These are phyloP conservation scores for Colletotrichum tamarilloi DNA, from an alignment of 2,329 filamentous ascomycete species.

Conservation along the genomic window DNA sequence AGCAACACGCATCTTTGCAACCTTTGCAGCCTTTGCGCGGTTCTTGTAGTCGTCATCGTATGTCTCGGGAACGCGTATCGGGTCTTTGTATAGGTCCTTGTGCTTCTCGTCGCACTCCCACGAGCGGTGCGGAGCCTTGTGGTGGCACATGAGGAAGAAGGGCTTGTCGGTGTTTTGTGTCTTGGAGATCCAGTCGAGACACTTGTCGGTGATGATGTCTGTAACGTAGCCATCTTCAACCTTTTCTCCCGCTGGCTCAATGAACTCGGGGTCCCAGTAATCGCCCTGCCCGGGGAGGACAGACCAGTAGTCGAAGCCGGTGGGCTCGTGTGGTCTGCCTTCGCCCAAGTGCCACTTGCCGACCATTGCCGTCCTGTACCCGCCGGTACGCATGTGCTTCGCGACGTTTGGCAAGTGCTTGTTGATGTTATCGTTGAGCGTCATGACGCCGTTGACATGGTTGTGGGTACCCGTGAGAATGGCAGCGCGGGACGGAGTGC, in stretches of 20 bases:
- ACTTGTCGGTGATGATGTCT: constrained; percentile 64
- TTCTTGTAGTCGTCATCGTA: constrained; percentile 66
- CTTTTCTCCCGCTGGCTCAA: constrained; percentile 49
- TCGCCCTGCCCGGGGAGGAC: constrained; percentile 63
- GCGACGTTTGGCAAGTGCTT: constrained; percentile 62
- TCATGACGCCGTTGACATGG: constrained; percentile 64
- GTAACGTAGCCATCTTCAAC: constrained; percentile 58
- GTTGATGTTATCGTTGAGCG: constrained; percentile 61
- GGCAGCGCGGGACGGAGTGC: constrained; percentile 61
- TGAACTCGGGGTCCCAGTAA: constrained; percentile 63
- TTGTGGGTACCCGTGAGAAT: constrained; percentile 63
- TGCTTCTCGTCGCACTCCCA: constrained; percentile 64
- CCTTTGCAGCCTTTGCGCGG: constrained; percentile 58
- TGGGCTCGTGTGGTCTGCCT: constrained; percentile 55
- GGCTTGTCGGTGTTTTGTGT: constrained; percentile 49
- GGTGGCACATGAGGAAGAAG: constrained; percentile 67
- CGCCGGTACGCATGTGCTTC: constrained; percentile 57
- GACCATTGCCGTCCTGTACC: constrained; percentile 63
- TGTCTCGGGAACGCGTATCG: constrained; percentile 59
- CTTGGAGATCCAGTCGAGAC: constrained; percentile 52
- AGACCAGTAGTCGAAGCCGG: constrained; percentile 64
- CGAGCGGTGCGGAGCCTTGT: constrained; percentile 64
- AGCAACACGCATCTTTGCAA: constrained; percentile 63
- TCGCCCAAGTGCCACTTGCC: constrained; percentile 67
- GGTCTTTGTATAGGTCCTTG: constrained; percentile 58